Conservation (phyloP, 192 early-diverging fungal genomes). For the Chytriomyces sp. region DNA sequence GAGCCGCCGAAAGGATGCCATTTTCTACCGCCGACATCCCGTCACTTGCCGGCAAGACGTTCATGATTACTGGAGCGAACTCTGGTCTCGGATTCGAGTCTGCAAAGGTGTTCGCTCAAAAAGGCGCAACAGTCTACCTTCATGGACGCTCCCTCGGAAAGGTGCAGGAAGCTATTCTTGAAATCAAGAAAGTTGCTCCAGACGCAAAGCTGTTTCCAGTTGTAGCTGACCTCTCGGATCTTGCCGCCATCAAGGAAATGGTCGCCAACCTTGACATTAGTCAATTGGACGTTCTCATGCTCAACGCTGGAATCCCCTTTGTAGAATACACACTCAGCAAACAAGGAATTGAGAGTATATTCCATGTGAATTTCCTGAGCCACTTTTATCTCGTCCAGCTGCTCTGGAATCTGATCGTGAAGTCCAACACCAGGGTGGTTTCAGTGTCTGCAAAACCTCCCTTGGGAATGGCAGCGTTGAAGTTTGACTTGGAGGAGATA, state of each 20-base stretch:
- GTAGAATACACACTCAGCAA: not conserved
- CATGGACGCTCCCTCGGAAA: slow-evolving; percentile 24
- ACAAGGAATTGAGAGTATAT: slow-evolving; percentile 2
- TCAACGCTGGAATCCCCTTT: slow-evolving; percentile 7
- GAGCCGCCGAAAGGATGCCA: too few relatives aligned
- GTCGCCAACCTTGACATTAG: slow-evolving; percentile 4
- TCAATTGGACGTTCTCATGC: slow-evolving; percentile 21
- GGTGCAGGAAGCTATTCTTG: slow-evolving; percentile 30
- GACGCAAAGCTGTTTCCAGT: slow-evolving; percentile 23
- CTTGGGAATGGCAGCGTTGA: not conserved
- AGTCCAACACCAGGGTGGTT: slow-evolving; percentile 19
- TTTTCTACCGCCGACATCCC: slow-evolving; percentile 33
- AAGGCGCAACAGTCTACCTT: slow-evolving; percentile 30
- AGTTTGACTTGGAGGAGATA: slow-evolving; percentile 2
- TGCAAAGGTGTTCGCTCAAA: slow-evolving; percentile 26
- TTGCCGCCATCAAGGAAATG: slow-evolving; percentile 18
- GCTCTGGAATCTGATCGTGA: slow-evolving; percentile 1
- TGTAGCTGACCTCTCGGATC: slow-evolving; percentile 1
- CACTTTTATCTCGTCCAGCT: slow-evolving; percentile 18
- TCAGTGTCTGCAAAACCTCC: slow-evolving; percentile 14
- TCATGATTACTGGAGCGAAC: slow-evolving; percentile 39
- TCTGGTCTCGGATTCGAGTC: slow-evolving; percentile 38
- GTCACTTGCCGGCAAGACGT: slow-evolving; percentile 26
- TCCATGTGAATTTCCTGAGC: not conserved
- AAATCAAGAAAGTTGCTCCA: slow-evolving; percentile 32